phyloP scores from a whole-genome alignment of 352 stramenopile genomes.

The Thraustochytrium sp. region DNA sequence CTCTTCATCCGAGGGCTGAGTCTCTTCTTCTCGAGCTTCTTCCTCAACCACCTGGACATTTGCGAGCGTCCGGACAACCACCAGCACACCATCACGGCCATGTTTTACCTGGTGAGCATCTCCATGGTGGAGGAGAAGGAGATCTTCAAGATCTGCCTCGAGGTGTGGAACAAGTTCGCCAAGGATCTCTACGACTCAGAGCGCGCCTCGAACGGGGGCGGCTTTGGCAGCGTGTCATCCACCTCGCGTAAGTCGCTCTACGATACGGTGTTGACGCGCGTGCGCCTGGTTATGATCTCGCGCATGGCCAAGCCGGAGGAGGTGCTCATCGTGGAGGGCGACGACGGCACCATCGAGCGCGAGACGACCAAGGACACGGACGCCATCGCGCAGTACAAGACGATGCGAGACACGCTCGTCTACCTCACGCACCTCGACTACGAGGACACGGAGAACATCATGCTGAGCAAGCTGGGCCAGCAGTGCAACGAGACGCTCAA shows the following conservation, averaged over 20 bases:
- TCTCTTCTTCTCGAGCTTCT: constrained; percentile 94
- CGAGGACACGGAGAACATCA: constrained; percentile 98
- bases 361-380: constrained; percentile 99
- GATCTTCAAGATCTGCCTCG: constrained; percentile 98
- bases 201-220: constrained; percentile 47
- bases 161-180: constrained; percentile 94
- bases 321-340: constrained; percentile 99
- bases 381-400: constrained; percentile 99
- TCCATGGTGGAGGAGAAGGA: constrained; percentile 82
- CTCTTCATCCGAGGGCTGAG: constrained; percentile 93
- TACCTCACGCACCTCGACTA: constrained; percentile 99
- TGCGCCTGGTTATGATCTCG: constrained; percentile 95
- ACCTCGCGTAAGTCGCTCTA: constrained; percentile 63
- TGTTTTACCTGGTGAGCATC: constrained; percentile 72
- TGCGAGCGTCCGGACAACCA: constrained; percentile 85
- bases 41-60: constrained; percentile 84
- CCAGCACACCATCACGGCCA: constrained; percentile 75
- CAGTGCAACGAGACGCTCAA: constrained; percentile 61
- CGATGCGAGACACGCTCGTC: constrained; percentile 97
- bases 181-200: constrained; percentile 90
- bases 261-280: constrained; percentile 78
- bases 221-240: neutral
- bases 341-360: constrained; percentile 92
- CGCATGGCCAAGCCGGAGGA: constrained; percentile 99
- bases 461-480: constrained; percentile 91